A percentile compares a stretch with the other conserved stretches of the same genome.
These are phyloP conservation scores for Arthrinium phaeospermum DNA, from an alignment of 2,329 filamentous ascomycete genomes.

Conservation along the genomic window DNA sequence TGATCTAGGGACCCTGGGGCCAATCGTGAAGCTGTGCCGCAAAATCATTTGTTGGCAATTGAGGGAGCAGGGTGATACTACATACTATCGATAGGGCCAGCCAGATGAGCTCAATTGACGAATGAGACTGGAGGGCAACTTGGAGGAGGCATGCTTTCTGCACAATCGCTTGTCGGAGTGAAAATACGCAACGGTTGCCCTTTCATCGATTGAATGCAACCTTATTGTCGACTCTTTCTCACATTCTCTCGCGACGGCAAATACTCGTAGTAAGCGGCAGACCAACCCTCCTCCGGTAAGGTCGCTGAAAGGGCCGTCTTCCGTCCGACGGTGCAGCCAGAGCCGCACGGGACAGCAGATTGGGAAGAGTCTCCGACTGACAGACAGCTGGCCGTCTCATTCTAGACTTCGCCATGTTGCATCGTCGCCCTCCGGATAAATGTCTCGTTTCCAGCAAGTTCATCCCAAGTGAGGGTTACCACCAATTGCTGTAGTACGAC, in stretches of 20 bases:
- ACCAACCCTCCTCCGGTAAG: background rate
- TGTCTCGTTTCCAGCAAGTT: background rate
- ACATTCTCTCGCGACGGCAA: background rate
- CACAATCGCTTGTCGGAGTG: background rate
- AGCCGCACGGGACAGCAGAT: background rate
- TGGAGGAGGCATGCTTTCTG: background rate
- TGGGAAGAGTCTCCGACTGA: background rate
- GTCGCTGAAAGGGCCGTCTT: background rate
- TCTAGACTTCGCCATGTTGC: background rate
- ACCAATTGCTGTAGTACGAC: background rate
- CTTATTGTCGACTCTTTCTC: background rate
- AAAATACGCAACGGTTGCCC: background rate
- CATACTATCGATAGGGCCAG: background rate
- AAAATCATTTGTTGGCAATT: background rate
- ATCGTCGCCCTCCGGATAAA: background rate
- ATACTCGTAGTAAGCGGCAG: background rate
- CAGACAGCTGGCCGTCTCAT: background rate
- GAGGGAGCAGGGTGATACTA: background rate
- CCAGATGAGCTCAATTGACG: background rate
- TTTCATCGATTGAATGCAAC: background rate
- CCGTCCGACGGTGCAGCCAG: background rate
- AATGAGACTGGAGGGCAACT: background rate
- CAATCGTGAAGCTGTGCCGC: conserved; percentile 1
- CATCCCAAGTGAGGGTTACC: background rate
- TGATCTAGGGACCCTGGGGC: background rate